phyloP scores from a whole-genome alignment of 1,284 basidiomycete species.

The Malassezia arunalokei region DNA sequence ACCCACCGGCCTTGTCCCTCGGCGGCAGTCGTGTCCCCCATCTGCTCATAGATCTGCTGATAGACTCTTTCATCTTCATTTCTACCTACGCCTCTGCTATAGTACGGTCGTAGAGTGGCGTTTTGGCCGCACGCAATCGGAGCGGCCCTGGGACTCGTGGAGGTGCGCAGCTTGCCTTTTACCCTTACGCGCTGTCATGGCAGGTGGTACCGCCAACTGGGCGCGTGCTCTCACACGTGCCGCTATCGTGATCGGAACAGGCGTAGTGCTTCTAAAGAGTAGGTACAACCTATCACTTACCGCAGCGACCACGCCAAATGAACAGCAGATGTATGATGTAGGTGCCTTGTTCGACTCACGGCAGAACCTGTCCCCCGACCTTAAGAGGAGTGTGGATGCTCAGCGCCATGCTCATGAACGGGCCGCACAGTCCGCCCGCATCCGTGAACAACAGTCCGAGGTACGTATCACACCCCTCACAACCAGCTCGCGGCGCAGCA shows the following conservation, averaged over 20 bases:
- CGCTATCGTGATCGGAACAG: slow-evolving; percentile 5
- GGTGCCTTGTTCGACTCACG: neutral
- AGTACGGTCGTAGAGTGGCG: neutral
- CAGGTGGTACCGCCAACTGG: slow-evolving; percentile 14
- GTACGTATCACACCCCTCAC: slow-evolving; percentile 1
- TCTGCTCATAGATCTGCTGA: too few relatives aligned
- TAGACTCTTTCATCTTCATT: too few relatives aligned
- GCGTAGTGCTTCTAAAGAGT: slow-evolving; percentile 8
- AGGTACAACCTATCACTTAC: neutral
- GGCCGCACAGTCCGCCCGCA: neutral
- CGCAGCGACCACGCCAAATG: slow-evolving; percentile 4
- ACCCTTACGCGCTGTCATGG: neutral
- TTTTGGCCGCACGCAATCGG: neutral
- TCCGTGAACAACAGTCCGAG: slow-evolving; percentile 1
- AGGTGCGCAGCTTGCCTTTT: neutral
- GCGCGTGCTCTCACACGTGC: slow-evolving; percentile 7
- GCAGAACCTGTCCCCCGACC: slow-evolving; percentile 13
- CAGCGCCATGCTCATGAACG: neutral
- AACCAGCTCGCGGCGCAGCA: slow-evolving; percentile 8
- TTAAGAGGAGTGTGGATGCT: slow-evolving; percentile 8
- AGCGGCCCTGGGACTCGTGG: slow-evolving; percentile 4
- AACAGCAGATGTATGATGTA: slow-evolving; percentile 13
- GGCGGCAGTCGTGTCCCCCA: too few relatives aligned
- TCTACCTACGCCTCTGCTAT: too few relatives aligned
- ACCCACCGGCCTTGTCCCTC: too few relatives aligned